A percentile compares a stretch with the other conserved stretches of the same genome.
Evolutionary conservation across 768 basidiomycete genomes (phyloP).

Genomic region (Boletus subparvulus): DNA sequence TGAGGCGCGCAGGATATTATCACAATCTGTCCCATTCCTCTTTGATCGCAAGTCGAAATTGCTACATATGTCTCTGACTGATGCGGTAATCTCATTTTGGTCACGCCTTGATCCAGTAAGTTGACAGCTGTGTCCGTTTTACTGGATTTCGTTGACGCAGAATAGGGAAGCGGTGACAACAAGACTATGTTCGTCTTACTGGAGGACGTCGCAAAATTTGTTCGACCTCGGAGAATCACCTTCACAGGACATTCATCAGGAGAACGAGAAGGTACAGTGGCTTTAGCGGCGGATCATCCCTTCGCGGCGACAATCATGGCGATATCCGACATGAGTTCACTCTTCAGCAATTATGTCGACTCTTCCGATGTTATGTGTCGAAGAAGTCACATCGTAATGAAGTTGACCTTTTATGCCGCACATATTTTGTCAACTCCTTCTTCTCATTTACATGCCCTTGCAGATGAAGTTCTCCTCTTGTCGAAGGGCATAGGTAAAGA

Average conservation of each 20-base stretch:
- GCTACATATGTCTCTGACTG: constrained; percentile 49
- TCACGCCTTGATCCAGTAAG: constrained; percentile 52
- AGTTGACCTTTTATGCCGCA: constrained; percentile 70
- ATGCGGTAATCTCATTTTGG: constrained; percentile 62
- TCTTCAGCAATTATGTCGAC: constrained; percentile 16
- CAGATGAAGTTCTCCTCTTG: constrained; percentile 40
- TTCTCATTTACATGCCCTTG: constrained; percentile 38
- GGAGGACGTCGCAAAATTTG: constrained; percentile 50
- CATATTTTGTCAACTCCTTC: constrained; percentile 53
- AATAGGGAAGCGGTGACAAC: constrained; percentile 36
- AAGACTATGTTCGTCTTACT: constrained; percentile 53
- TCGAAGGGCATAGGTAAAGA: constrained; percentile 30
- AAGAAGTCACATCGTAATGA: constrained; percentile 47
- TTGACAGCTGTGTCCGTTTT: neutral
- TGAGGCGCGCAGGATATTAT: constrained; percentile 49
- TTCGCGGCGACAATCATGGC: constrained; percentile 19
- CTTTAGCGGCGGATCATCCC: constrained; percentile 14
- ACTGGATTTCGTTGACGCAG: constrained; percentile 8
- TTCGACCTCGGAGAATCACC: constrained; percentile 45
- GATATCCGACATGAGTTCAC: constrained; percentile 25
- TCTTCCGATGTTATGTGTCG: neutral
- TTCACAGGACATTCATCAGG: neutral
- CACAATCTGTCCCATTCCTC: constrained; percentile 63
- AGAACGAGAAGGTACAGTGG: neutral
- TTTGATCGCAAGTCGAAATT: constrained; percentile 56